Evolutionary conservation across 2,329 filamentous ascomycete species (phyloP), one percentile per base, ranked within the genome.

Genomic region (Tolypocladium ophioglossoides): DNA sequence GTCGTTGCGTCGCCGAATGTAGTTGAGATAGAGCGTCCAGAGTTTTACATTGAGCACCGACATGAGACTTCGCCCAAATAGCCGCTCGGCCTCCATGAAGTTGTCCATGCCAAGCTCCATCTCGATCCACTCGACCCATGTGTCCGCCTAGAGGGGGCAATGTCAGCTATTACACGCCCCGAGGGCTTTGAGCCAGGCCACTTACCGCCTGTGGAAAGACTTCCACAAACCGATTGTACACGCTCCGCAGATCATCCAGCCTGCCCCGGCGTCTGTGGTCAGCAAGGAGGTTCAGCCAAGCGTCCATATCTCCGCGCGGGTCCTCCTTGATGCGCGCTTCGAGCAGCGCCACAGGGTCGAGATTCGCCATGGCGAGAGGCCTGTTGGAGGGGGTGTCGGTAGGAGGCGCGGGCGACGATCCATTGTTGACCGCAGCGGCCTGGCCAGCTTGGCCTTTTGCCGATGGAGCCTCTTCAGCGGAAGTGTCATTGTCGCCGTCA

Each of bases 11-110:
- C 94, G 87, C 52, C 94, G 89, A 58, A 97, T 89, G 68, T 97
- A 96, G 70, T 96, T 91, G 57, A 99, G 83, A 68, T 99, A 99
- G 35, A 91, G 82, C 8, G 87, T 90, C 90, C 91, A 99, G 22
- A 99, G 80, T 57, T 87, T 82, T 40, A 97, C 86, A 66, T 92
- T 89, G 12, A 89, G 86, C 22, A 94, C 85, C 10, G 81, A 81
- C 61, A 90, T 78, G 40, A 99, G 80, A 35, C 87, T 91, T 61
- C 84, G 82, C 59, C 83, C 84, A 68, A 99, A 96, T 24, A 99
- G 85, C 52, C 84, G 78, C 69, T 96, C 92, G 18, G 95, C 85
- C 49, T 83, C 83, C 55, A 79, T 78, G 56, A 94, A 86, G 59
- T 96, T 89, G 63, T 95, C 90, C 55, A 91, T 78, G 59, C 90